Evolutionary conservation across 2,329 filamentous ascomycete genomes (phyloP).

Genomic region (Pezicula neosporulosa): DNA sequence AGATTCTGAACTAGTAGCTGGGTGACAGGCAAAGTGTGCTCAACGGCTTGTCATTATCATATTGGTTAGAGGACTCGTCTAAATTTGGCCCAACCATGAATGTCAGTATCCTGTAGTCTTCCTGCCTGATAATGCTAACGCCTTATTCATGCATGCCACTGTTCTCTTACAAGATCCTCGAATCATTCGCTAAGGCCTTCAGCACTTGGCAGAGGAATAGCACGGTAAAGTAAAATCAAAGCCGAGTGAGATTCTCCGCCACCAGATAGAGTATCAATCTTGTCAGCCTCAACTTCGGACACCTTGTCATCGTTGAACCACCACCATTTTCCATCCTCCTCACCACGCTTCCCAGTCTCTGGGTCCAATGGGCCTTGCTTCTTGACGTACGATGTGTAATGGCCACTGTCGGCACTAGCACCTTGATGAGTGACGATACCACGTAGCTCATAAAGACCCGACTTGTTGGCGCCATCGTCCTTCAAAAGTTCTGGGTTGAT

Average conservation of each 20-base stretch:
- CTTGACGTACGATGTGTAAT: conserved; percentile 98
- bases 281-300: conserved; percentile 83
- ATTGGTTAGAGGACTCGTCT: no score
- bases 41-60: neutral
- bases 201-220: conserved; percentile 63
- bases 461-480: conserved; percentile 86
- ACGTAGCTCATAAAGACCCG: conserved; percentile 89
- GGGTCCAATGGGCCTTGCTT: conserved; percentile 73
- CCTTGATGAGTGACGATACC: conserved; percentile 96
- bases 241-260: conserved; percentile 86
- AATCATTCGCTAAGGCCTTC: conserved; percentile 35
- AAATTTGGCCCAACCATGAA: neutral
- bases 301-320: conserved; percentile 99
- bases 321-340: conserved; percentile 97
- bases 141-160: conserved; percentile 8
- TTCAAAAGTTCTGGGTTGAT: conserved; percentile 71
- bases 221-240: conserved; percentile 74
- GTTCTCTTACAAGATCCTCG: conserved; percentile 1
- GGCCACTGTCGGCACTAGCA: conserved; percentile 92
- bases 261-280: conserved; percentile 85
- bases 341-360: conserved; percentile 70
- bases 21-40: neutral
- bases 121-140: conserved; percentile 3
- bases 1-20: no score
- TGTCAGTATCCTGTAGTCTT: no score